phyloP scores from a whole-genome alignment of 805 yeast genomes.

The Wickerhamomyces sydowiorum region DNA sequence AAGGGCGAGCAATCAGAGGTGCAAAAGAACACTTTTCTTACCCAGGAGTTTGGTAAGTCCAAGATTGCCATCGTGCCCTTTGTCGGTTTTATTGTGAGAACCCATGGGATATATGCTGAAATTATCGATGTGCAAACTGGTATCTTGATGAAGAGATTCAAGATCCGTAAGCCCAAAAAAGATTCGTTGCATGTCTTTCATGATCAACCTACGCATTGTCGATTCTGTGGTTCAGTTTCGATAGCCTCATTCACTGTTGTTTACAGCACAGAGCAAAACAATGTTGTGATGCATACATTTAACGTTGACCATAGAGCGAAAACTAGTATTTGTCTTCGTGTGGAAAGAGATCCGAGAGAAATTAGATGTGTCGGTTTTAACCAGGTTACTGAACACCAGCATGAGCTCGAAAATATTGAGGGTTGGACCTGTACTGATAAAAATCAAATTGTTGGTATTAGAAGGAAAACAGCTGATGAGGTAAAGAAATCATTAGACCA shows the following conservation, averaged over 20 bases:
- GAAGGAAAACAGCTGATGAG: constrained; percentile 35
- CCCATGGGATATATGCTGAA: constrained; percentile 51
- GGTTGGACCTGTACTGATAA: constrained; percentile 78
- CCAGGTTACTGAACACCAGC: constrained; percentile 62
- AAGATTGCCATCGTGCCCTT: constrained; percentile 55
- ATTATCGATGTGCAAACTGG: constrained; percentile 78
- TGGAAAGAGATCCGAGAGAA: constrained; percentile 89
- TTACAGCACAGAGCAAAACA: constrained; percentile 51
- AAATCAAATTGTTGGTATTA: constrained; percentile 68
- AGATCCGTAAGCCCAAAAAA: constrained; percentile 52
- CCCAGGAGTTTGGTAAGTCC: constrained; percentile 17
- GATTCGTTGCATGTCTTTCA: constrained; percentile 66
- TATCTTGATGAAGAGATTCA: constrained; percentile 52
- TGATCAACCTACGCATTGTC: constrained; percentile 82
- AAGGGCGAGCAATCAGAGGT: not conserved
- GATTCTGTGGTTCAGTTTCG: constrained; percentile 87
- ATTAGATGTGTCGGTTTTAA: constrained; percentile 85
- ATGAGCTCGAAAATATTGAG: constrained; percentile 61
- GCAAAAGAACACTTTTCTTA: not conserved
- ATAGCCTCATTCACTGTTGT: constrained; percentile 66
- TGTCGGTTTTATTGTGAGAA: constrained; percentile 69
- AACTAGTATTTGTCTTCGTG: constrained; percentile 76
- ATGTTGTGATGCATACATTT: constrained; percentile 67
- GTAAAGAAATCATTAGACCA: constrained; percentile 12
- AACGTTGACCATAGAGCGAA: constrained; percentile 70